Base-by-base conservation (phyloP, 2,329 filamentous ascomycete genomes). In the Chrysosporium keratinophilum region DNA sequence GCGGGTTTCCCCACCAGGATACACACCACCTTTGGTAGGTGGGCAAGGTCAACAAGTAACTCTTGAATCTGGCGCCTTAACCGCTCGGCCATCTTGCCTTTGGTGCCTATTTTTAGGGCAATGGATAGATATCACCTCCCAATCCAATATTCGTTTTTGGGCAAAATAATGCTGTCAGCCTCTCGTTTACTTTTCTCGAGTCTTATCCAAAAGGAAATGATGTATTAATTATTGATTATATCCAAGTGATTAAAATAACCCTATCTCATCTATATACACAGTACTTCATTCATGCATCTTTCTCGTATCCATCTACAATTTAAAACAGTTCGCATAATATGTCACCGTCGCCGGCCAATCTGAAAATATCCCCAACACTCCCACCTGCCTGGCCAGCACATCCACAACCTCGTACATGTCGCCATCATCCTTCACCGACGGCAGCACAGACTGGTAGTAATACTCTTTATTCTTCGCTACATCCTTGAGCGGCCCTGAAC, bases 311-410 rank as follows among this genome's bases (percentile, higher is more conserved):
- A 19, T 55, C 50, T 61, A 58, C 55, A 67, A 43, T 0, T 71
- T 77, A 59, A 86, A 81, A 69, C 84, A 87, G 62, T 85, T 87
- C 58, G 83, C 84, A 67, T 85, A 87, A 59, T 83, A 87, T 0
- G 82, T 84, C 6, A 80, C 77, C 0, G 83, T 84, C 10, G 80
- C 79, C 14, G 78, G 78, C 84, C 84, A 87, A 65, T 87, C 84
- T 3, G 78, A 77, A 61, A 87, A 87, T 57, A 87, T 75, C 3
- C 75, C 81, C 31, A 71, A 67, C 12, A 84, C 78, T 0, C 78
- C 77, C 9, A 87, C 78, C 60, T 86, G 69, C 58, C 76, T 72
- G 1, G 74, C 78, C 56, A 88, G 69, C 1, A 84, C 81, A 60
- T 87, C 78, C 37, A 87, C 64, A n/a, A 86, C 72, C 23, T 74